Evolutionary conservation across 2,329 filamentous ascomycete genomes (phyloP), one percentile per base, ranked within the genome.

Genomic region (Hymenoscyphus infarciens): DNA sequence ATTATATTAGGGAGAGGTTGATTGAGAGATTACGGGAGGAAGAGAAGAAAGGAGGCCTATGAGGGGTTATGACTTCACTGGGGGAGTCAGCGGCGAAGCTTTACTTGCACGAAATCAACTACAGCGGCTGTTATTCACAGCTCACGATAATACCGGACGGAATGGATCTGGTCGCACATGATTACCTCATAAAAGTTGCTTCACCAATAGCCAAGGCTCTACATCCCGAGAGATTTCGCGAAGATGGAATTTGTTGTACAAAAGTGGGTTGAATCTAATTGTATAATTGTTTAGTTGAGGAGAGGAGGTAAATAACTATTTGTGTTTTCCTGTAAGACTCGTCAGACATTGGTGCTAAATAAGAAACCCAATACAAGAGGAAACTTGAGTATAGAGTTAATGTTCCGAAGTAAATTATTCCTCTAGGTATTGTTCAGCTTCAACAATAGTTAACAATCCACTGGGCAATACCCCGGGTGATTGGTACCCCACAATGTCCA

Each of bases 1-100:
- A 82, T 25, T 87, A 81, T 69, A 69, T 87, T 58, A 76, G 79
- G 62, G 79, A 73, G 33, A 87, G 83, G 70, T 72, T 87, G 58
- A 71, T 85, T 15, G 79, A 83, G 68, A 78, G 78, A 56, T 75
- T 87, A 33, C 76, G 75, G 57, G 77, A 80, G 63, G 83, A 86
- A 66, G 83, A 85, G 69, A 74, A 70, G 60, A 72, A 68, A 61
- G 63, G 65, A 55, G 45, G 22, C 8, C 45, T 52, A 1, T 52
- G 19, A 52, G 42, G 33, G 42, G 11, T 25, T 6, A 25, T 25
- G 19, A 19, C 19, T 25, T 52, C 11, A 13, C 4, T 25, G 19
- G 19, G 10, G 45, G 11, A 13, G 10, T 52, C 45, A 11, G 19
- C 5, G 19, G 19, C 15, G 22, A 25, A 13, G 19, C 45, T 52